phyloP scores from a whole-genome alignment of 1,284 basidiomycete genomes.

The Heterobasidion annosum region DNA sequence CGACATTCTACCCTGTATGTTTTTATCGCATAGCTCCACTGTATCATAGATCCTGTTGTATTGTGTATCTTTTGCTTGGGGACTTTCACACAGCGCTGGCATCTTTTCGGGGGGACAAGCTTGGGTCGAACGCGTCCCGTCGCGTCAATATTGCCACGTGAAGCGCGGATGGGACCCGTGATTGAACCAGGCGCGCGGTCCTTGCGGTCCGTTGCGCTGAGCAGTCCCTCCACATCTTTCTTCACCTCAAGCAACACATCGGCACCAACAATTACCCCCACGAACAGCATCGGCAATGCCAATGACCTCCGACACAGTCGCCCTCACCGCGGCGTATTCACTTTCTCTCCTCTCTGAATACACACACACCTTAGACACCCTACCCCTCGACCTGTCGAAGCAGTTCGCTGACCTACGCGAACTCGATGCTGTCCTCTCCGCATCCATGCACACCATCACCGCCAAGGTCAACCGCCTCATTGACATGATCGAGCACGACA shows the following conservation, averaged over 20 bases:
- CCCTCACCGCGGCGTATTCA: conserved; percentile 39
- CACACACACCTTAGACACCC: conserved; percentile 87
- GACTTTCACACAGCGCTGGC: neutral
- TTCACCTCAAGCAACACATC: neutral
- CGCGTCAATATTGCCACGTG: no score
- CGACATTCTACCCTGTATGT: neutral
- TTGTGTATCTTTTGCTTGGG: neutral
- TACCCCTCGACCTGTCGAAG: conserved; percentile 91
- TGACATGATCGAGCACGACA: conserved; percentile 65
- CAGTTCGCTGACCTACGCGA: conserved; percentile 94
- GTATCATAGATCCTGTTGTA: neutral
- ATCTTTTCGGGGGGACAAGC: no score
- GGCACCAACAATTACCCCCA: conserved; percentile 2
- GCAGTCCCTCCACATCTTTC: neutral
- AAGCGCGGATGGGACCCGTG: no score
- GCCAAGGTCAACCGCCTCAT: conserved; percentile 70
- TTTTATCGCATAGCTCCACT: neutral
- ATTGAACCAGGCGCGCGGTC: no score
- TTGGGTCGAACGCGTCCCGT: no score
- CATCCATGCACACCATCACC: conserved; percentile 75
- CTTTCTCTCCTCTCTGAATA: conserved; percentile 72
- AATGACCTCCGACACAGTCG: conserved; percentile 8
- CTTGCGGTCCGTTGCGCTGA: neutral
- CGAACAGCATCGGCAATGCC: neutral
- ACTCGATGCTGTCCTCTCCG: conserved; percentile 93